A percentile compares a stretch with the other conserved stretches of the same genome.
phyloP scores from a whole-genome alignment of 768 basidiomycete species.

The Lactarius hatsudake region DNA sequence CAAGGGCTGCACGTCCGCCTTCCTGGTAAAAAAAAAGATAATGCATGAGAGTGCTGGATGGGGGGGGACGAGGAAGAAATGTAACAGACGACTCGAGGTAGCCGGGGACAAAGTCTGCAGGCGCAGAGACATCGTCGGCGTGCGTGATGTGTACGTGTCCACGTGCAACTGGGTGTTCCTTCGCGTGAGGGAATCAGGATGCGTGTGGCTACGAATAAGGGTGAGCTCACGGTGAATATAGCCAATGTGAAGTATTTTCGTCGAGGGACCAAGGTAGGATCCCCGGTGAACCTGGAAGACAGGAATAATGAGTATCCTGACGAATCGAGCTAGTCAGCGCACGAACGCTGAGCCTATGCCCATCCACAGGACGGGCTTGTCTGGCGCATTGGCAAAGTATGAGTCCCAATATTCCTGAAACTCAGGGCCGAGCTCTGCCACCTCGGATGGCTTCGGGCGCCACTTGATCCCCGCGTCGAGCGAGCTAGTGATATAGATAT shows the following conservation, averaged over 20 bases:
- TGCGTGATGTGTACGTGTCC: slow-evolving; percentile 29
- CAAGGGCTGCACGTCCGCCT: slow-evolving; percentile 33
- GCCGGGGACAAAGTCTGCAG: slow-evolving; percentile 28
- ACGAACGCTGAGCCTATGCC: neutral
- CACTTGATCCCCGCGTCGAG: slow-evolving; percentile 31
- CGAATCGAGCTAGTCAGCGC: neutral
- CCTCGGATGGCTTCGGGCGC: slow-evolving; percentile 29
- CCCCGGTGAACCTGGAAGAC: neutral
- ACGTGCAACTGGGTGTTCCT: slow-evolving; percentile 24
- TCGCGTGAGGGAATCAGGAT: no score
- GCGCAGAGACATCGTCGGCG: slow-evolving; percentile 28
- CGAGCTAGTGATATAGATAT: slow-evolving; percentile 17
- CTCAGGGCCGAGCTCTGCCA: slow-evolving; percentile 28
- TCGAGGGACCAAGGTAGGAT: neutral
- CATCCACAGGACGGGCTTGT: slow-evolving; percentile 28
- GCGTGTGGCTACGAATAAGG: no score
- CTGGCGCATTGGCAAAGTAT: slow-evolving; percentile 27
- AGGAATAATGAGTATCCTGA: neutral
- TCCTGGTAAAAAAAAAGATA: no score
- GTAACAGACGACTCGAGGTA: slow-evolving; percentile 33
- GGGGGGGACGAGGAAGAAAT: neutral
- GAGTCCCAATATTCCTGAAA: slow-evolving; percentile 29
- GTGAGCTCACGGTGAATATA: slow-evolving; percentile 9
- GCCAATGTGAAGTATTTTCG: slow-evolving; percentile 26
- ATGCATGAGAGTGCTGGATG: no score